Base-by-base conservation (phyloP, 139 green algal genomes). In the Asterochloris sp. region DNA sequence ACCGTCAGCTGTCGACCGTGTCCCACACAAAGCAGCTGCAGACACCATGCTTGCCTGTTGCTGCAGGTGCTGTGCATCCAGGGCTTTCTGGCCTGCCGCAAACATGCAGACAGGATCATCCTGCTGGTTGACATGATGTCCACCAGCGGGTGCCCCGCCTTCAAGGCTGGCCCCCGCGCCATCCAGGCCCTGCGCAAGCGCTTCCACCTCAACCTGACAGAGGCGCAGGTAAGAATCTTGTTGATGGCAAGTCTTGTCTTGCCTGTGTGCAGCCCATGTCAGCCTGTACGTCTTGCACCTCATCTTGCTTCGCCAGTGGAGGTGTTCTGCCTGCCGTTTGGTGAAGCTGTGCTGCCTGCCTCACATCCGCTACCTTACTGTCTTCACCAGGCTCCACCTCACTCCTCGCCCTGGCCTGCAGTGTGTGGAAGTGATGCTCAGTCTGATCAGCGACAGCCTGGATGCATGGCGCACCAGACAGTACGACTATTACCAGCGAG, bases 401-500 rank as follows among this genome's bases (percentile, higher is more conserved):
- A 54, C 38, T 6, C 38, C 38, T 54, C 6, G 38, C 38, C 38
- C 38, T 54, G 38, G 6, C 38, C 24, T 68, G 81, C 87, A 93
- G 85, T 92, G 92, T 80, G 91, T 98, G 62, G 90, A 97, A 82
- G 86, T 95, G 60, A 94, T 98, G 75, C 83, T 99, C 62, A 85
- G 85, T 13, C 85, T 99, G 63, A 99, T 99, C 74, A 89, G 74
- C 24, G 94, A 96, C 74, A 95, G 86, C 78, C 80, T 98, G 77
- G 97, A 99, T 86, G 92, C 96, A 0, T 99, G 97, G 96, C 88
- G 95, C 67, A 98, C 97, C 6, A 88, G 97, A 38, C 96, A 99
- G 87, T 99, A 99, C 84, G 96, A 99, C 88, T 98, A 97, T 86
- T 99, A 99, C 90, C 96, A 99, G 90, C 86, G 95, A 0, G 92